Conservation (phyloP, 257 asterid species). For the Gardenia jasminoides region DNA sequence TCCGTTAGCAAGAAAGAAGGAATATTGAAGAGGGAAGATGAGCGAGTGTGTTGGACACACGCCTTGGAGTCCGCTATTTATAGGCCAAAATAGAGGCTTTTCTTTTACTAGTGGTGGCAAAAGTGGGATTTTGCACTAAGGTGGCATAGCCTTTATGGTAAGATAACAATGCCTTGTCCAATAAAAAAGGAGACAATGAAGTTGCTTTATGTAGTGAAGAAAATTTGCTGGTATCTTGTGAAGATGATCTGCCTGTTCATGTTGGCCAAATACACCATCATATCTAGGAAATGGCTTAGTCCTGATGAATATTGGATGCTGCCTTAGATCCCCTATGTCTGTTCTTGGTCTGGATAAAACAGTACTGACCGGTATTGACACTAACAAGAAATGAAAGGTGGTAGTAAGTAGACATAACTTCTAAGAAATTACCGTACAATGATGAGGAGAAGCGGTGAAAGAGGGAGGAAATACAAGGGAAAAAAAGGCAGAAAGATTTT, state of each 20-base stretch:
- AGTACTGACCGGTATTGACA: neutral
- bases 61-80: conserved; percentile 37
- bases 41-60: conserved; percentile 54
- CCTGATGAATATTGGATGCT: conserved; percentile 1
- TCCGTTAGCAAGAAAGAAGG: neutral
- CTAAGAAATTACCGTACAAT: neutral
- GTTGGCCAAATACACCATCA: neutral
- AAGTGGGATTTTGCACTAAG: conserved; percentile 22
- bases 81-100: conserved; percentile 23
- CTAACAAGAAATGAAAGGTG: neutral
- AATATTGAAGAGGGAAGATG: conserved; percentile 5
- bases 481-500: neutral
- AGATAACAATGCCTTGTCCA: neutral
- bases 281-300: neutral
- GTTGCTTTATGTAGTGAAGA: conserved; percentile 6
- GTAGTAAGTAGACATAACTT: neutral
- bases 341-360: neutral
- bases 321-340: neutral
- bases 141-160: neutral
- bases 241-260: neutral
- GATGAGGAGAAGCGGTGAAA: neutral
- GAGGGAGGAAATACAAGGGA: neutral
- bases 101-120: conserved; percentile 19
- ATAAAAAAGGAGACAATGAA: neutral
- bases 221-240: neutral